phyloP scores from a whole-genome alignment of 495 filamentous ascomycete species.

The Peziza echinospora region DNA sequence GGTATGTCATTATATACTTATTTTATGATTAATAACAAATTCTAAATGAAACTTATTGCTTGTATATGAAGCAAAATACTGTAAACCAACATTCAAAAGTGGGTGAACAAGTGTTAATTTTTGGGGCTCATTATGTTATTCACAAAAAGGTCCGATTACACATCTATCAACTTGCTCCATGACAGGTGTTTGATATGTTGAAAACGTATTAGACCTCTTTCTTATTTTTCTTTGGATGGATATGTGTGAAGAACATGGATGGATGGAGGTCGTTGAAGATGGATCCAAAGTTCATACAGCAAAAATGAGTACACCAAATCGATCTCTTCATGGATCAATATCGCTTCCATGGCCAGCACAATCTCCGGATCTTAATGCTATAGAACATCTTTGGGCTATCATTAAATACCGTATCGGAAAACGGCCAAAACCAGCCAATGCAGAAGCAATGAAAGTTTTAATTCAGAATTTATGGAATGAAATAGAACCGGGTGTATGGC shows the following conservation, averaged over 20 bases:
- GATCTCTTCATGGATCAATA: not conserved
- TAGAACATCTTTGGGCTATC: constrained; percentile 3
- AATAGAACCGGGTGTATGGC: not conserved
- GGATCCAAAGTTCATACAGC: not conserved
- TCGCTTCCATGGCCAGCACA: not conserved
- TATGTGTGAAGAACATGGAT: constrained; percentile 3
- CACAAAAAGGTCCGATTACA: not conserved
- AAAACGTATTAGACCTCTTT: not conserved
- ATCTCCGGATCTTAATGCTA: constrained; percentile 5
- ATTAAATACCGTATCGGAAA: not conserved
- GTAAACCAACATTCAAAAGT: constrained; percentile 2
- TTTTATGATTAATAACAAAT: no score
- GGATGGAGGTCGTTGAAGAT: constrained; percentile 2
- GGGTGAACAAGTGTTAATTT: not conserved
- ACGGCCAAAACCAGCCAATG: not conserved
- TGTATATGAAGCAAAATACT: not conserved
- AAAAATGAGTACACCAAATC: not conserved
- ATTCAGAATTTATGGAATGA: constrained; percentile 3
- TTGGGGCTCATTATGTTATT: constrained; percentile 2
- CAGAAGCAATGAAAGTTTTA: constrained; percentile 1
- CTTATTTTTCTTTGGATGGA: not conserved
- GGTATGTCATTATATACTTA: no score
- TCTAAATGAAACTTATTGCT: no score
- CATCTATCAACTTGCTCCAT: not conserved
- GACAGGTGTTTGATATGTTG: not conserved